Base-by-base conservation (phyloP, 1,284 basidiomycete species). In the Phellinidium pouzarii region DNA sequence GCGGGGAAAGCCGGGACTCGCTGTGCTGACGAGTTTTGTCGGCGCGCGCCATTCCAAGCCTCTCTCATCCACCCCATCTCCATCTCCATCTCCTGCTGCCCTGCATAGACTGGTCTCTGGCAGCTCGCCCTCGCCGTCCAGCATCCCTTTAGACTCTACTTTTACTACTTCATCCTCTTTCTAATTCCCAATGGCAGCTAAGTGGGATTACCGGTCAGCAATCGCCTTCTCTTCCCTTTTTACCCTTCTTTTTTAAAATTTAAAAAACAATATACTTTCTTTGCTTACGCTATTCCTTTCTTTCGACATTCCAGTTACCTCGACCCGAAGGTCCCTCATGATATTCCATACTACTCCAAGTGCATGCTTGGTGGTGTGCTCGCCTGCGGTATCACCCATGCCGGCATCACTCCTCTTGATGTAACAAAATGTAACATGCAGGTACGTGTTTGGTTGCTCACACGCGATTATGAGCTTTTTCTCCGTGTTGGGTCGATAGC, bases 381-480 rank as follows among this genome's bases (percentile, higher is more conserved):
- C 62, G 92, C 94, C 59, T 97, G 94, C 66, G 91, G 93, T 74
- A 55, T 94, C 69, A 96, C 94, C 61, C 94, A 97, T 71, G 94
- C 93, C 56, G 91, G 87, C 64, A 84, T 94, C 65, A 94, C 92
- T 40, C 91, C 91, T 58, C 82, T 95, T 63, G 92, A 95, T 77
- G 91, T 94, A 62, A 88, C 91, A 65, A 96, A 97, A 79, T 96
- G 94, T 70, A 91, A 94, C 77, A 96, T 97, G 85, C 94, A 97
- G 85, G 91, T 91, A 48, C 63, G 84, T 72, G 68, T 64, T 67
- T 68, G 50, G 50, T 38, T 26, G 47, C 34, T 29, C 40, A 2
- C 31, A 8, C 31, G 14, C 31, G 9, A 11, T 34, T 34, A 7
- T 12, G 44, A 9, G 31, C 17, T 56, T 34, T 43, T 43, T 9